These are phyloP conservation scores for Lachnellula suecica DNA, from an alignment of 2,329 filamentous ascomycete genomes.

Conservation along the genomic window DNA sequence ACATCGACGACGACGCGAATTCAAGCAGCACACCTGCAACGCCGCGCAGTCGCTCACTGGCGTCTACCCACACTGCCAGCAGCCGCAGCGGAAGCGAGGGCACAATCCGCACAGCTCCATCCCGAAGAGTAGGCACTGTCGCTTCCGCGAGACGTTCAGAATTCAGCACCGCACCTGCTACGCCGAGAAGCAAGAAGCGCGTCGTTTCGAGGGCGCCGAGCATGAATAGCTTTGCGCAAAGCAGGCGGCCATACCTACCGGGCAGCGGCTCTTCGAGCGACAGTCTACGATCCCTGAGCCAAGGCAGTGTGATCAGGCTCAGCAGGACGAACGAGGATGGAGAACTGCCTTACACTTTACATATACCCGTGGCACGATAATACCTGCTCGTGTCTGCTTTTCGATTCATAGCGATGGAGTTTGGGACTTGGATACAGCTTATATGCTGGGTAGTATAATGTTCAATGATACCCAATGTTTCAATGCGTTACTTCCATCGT, in stretches of 20 bases:
- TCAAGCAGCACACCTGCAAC: slow-evolving; percentile 23
- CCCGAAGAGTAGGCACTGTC: slow-evolving; percentile 15
- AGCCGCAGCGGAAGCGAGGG: slow-evolving; percentile 28
- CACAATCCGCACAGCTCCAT: slow-evolving; percentile 29
- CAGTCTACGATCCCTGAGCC: slow-evolving; percentile 27
- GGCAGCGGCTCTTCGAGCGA: slow-evolving; percentile 20
- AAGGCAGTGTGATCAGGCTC: slow-evolving; percentile 31
- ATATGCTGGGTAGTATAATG: slow-evolving; percentile 11
- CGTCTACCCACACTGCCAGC: slow-evolving; percentile 20
- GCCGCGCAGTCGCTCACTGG: slow-evolving; percentile 27
- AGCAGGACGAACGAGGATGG: slow-evolving; percentile 23
- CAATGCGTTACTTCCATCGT: neutral
- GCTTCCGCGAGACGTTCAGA: slow-evolving; percentile 13
- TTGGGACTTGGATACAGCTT: slow-evolving; percentile 4
- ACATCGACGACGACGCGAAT: slow-evolving; percentile 28
- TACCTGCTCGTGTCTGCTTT: slow-evolving; percentile 2
- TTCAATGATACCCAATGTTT: slow-evolving; percentile 23
- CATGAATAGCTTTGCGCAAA: slow-evolving; percentile 26
- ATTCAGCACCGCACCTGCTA: slow-evolving; percentile 27
- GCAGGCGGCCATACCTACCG: slow-evolving; percentile 21
- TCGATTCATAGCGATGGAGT: slow-evolving; percentile 26
- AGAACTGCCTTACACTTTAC: slow-evolving; percentile 29
- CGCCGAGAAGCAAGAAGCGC: slow-evolving; percentile 24
- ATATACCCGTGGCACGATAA: slow-evolving; percentile 19
- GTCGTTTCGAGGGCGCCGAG: slow-evolving; percentile 20